Evolutionary conservation across 1,284 basidiomycete genomes (phyloP).

Genomic region (Laetiporus sulphureus): DNA sequence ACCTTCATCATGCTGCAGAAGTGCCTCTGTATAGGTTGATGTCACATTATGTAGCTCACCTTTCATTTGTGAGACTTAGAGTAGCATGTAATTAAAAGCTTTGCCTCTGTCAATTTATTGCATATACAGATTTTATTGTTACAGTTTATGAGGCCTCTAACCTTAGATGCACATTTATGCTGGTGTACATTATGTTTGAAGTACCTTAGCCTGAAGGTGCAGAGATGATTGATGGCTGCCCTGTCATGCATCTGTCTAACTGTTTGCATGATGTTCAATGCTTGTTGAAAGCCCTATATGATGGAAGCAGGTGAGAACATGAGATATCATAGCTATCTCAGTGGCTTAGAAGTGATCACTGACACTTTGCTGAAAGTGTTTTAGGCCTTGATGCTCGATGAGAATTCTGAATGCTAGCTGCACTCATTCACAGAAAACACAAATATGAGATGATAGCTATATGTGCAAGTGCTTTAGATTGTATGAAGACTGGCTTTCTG

Average conservation of each 20-base stretch:
- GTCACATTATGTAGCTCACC: too few relatives aligned
- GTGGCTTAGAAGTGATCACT: not conserved
- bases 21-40: too few relatives aligned
- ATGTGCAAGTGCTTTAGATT: too few relatives aligned
- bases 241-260: slow-evolving; percentile 17
- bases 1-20: too few relatives aligned
- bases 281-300: slow-evolving; percentile 14
- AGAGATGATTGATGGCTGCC: slow-evolving; percentile 17
- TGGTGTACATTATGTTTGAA: slow-evolving; percentile 21
- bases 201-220: slow-evolving; percentile 14
- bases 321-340: too few relatives aligned
- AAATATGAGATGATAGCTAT: too few relatives aligned
- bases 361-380: too few relatives aligned
- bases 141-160: slow-evolving; percentile 16
- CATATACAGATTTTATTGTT: slow-evolving; percentile 21
- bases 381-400: too few relatives aligned
- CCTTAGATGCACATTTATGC: too few relatives aligned
- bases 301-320: slow-evolving; percentile 12
- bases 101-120: slow-evolving; percentile 16
- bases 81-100: slow-evolving; percentile 24
- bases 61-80: slow-evolving; percentile 16
- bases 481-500: too few relatives aligned
- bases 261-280: slow-evolving; percentile 13
- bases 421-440: too few relatives aligned
- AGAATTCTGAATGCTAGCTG: too few relatives aligned